Evolutionary conservation across 495 filamentous ascomycete species (phyloP).

Genomic region (Neurospora tetraspora): DNA sequence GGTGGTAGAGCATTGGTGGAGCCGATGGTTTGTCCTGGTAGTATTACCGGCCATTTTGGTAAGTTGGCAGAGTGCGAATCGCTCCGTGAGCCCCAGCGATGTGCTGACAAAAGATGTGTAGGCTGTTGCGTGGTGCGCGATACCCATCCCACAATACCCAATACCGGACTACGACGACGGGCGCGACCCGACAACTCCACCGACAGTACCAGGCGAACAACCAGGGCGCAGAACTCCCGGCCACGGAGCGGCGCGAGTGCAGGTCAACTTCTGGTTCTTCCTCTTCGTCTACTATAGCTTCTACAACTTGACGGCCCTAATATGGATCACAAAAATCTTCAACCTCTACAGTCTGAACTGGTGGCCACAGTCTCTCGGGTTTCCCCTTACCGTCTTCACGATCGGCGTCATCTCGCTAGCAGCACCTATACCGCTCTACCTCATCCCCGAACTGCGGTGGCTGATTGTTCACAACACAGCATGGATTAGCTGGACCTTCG

Average conservation of each 20-base stretch:
- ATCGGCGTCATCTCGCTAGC: slow-evolving; percentile 45
- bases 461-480: slow-evolving; percentile 48
- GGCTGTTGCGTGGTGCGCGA: slow-evolving; percentile 51
- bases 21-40: slow-evolving; percentile 43
- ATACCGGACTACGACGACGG: slow-evolving; percentile 26
- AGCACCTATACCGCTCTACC: slow-evolving; percentile 47
- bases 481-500: slow-evolving; percentile 55
- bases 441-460: slow-evolving; percentile 35
- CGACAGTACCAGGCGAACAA: slow-evolving; percentile 11
- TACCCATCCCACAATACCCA: slow-evolving; percentile 54
- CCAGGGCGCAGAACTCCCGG: slow-evolving; percentile 38
- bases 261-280: slow-evolving; percentile 61
- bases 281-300: slow-evolving; percentile 55
- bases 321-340: slow-evolving; percentile 60
- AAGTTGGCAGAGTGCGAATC: slow-evolving; percentile 15
- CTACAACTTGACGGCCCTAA: slow-evolving; percentile 51
- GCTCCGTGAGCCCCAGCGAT: neutral
- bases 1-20: slow-evolving; percentile 49
- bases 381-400: slow-evolving; percentile 44
- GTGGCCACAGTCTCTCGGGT: slow-evolving; percentile 52
- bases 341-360: slow-evolving; percentile 57
- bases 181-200: slow-evolving; percentile 7
- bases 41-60: slow-evolving; percentile 48
- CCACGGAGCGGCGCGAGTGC: slow-evolving; percentile 48
- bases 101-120: slow-evolving; percentile 14